Evolutionary conservation across 2,329 filamentous ascomycete species (phyloP).

Genomic region (Sordariomycetes sp.): DNA sequence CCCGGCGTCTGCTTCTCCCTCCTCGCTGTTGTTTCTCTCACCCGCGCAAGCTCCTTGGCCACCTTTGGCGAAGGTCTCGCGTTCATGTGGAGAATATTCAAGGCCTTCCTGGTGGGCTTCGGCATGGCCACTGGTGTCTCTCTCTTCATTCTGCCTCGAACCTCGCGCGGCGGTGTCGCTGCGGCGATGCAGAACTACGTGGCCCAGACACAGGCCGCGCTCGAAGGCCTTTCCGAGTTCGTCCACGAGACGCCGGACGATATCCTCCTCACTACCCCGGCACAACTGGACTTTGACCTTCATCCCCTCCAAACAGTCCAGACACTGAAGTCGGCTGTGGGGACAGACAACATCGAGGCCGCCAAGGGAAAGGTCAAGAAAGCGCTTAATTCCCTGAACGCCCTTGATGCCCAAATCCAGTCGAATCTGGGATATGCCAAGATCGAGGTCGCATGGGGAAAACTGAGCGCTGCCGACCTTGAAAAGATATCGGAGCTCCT

Average conservation of each 20-base stretch:
- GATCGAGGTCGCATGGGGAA: slow-evolving; percentile 2
- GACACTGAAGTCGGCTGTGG: neutral
- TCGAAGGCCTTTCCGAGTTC: neutral
- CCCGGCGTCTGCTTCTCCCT: neutral
- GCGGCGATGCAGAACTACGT: neutral
- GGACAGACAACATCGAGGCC: neutral
- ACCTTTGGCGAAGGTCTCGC: neutral
- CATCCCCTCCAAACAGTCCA: slow-evolving; percentile 4
- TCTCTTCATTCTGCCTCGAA: slow-evolving; percentile 2
- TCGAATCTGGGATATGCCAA: slow-evolving; percentile 1
- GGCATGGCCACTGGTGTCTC: slow-evolving; percentile 1
- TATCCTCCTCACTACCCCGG: slow-evolving; percentile 5
- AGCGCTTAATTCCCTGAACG: neutral
- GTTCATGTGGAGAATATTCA: neutral
- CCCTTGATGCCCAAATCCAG: slow-evolving; percentile 1
- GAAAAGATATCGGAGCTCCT: neutral
- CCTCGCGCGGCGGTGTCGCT: neutral
- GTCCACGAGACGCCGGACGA: slow-evolving; percentile 4
- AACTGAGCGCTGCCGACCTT: neutral
- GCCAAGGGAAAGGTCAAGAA: neutral
- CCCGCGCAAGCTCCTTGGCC: neutral
- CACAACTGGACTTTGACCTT: slow-evolving; percentile 5
- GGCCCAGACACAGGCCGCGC: neutral
- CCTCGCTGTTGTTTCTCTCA: neutral
- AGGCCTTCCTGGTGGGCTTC: slow-evolving; percentile 1